Evolutionary conservation across 768 basidiomycete species (phyloP), one percentile per base, ranked within the genome.

Genomic region (Suillus spraguei): DNA sequence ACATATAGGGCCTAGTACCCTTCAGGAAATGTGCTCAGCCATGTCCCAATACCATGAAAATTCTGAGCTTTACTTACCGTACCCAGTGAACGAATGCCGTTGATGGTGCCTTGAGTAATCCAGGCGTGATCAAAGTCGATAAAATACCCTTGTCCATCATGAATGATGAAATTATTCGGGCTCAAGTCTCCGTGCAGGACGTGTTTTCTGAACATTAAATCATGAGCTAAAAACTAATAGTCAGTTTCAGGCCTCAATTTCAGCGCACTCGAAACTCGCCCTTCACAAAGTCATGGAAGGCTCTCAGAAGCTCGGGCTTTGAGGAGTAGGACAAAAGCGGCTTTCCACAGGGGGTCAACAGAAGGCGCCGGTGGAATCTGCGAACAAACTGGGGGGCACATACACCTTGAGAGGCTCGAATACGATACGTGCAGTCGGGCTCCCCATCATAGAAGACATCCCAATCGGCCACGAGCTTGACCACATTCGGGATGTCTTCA

Each of bases 391-490:
- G 17, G 10, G 22, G 32, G 38, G 10, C 10, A 28, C 9, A 16
- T 3, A 39, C 14, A 42, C 38, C 38, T 24, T 39, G 17, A 22
- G 47, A 49, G 7, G 47, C 47, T 59, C 58, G 39, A 24, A 39
- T 59, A 17, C 2, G 9, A 39, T 36, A 10, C 2, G n/a, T 59
- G 38, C 33, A 39, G 42, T 59, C 58, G 0, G 9, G 10, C 22
- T 59, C 36, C 33, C 58, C 58, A 39, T 59, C 22, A 13, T 36
- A 59, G 22, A 39, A 20, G 17, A 59, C 58, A 39, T 33, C 42
- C 33, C 58, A 59, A 33, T 38, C 0, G 38, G 22, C 58, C 36
- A 59, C 11, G 9, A 59, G 58, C 38, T 7, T 28, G 22, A 42
- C 38, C 10, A 59, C 58, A 36, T 42, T 42, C 2, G 17, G 33